These are phyloP conservation scores for Combretum micranthum DNA, from an alignment of 345 rosid genomes.

Conservation along the genomic window DNA sequence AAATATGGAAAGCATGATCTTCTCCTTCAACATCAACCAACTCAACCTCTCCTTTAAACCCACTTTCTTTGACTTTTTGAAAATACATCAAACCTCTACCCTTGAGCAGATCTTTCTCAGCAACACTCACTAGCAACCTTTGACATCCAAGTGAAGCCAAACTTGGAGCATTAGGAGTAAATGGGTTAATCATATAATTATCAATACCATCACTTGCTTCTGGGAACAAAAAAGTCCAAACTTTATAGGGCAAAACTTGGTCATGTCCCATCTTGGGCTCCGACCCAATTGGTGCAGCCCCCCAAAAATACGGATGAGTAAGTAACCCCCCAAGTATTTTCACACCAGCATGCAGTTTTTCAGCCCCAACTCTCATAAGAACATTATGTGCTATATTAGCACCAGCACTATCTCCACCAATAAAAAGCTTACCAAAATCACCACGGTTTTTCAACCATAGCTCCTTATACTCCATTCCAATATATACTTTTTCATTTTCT, in stretches of 20 bases:
- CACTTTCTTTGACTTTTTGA: slow-evolving; percentile 19
- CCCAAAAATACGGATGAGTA: slow-evolving; percentile 29
- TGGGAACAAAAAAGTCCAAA: slow-evolving; percentile 6
- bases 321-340: slow-evolving; percentile 18
- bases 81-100: slow-evolving; percentile 20
- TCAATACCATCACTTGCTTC: slow-evolving; percentile 17
- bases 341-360: slow-evolving; percentile 8
- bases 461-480: background rate
- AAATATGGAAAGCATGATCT: slow-evolving; percentile 26
- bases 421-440: slow-evolving; percentile 15
- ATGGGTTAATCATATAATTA: slow-evolving; percentile 17
- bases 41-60: slow-evolving; percentile 27
- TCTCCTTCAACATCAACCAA: slow-evolving; percentile 25
- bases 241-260: slow-evolving; percentile 1
- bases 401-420: slow-evolving; percentile 28
- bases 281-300: slow-evolving; percentile 16
- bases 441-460: slow-evolving; percentile 12
- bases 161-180: slow-evolving; percentile 18
- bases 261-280: slow-evolving; percentile 1
- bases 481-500: background rate
- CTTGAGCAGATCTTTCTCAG: slow-evolving; percentile 24
- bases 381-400: slow-evolving; percentile 19
- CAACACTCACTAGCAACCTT: slow-evolving; percentile 20
- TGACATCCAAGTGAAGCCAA: slow-evolving; percentile 18
- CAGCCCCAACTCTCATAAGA: slow-evolving; percentile 12